Evolutionary conservation across 1,284 basidiomycete species (phyloP), one percentile per base, ranked within the genome.

Genomic region (Phlebopus sp.): DNA sequence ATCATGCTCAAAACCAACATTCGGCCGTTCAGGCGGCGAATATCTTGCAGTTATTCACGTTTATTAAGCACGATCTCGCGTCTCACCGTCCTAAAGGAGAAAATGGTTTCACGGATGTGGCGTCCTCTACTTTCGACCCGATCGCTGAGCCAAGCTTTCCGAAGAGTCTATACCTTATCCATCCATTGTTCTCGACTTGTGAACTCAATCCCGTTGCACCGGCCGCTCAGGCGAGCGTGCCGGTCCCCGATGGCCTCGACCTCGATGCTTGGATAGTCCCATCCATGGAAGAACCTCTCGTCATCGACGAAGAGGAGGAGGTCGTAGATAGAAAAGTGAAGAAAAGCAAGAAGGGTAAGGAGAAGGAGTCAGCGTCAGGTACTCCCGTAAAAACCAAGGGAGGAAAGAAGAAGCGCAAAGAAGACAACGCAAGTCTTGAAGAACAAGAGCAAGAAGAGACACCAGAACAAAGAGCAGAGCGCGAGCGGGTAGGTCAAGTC

Each of bases 111-210:
- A 63, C 66, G 15, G 72, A 71, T 11, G 55, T 62, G 5, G 63
- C 67, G 15, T 60, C 68, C 2, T 63, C 67, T 31, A 37, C 64
- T 30, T 72, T 75, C 17, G 73, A 75, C 29, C 62, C 67, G 14
- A 47, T 62, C 3, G 45, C 57, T 10, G 63, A 53, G 30, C 82
- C 78, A 0, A 66, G 67, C 40, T 90, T 85, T 59, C 96, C 96
- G 0, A 93, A 94, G 68, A 94, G 91, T 54, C 72, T 98, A 18
- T 90, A 85, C 64, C 81, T 99, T 45, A 84, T 99, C 42, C 76
- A 81, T 37, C 92, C 93, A 0, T 72, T 99, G 3, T 92, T 91
- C 60, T 78, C 79, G 19, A 66, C 79, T 5, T 87, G 96, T 61
- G 86, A 93, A 51, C 81, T 99, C 23, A 93, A 92, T 53, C 87